Evolutionary conservation across 164 flowering plant species (phyloP), one percentile per base, ranked within the genome.

Genomic region (Chimonanthus praecox): DNA sequence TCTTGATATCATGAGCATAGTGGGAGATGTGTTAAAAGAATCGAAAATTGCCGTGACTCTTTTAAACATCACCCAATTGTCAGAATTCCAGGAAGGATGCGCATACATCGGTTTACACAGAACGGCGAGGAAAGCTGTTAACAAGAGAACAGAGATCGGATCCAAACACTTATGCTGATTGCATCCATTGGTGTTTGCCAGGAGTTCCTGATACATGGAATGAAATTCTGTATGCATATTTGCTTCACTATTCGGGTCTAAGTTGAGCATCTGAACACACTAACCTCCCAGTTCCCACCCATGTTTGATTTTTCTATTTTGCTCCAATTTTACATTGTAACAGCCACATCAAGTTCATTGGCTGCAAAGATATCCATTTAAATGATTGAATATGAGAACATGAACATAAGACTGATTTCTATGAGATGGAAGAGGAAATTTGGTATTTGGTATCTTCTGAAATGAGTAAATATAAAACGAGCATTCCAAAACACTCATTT

Each of bases 161-260:
- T 60, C 99, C 97, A 0, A 87, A 85, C 64, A 84, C 63, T 49
- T 88, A 66, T 77, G 95, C 94, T 0, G 99, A 94, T 77, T 94
- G 99, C 85, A 91, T 94, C 47, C 97, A 94, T 71, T 94, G 98
- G 98, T 94, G 98, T 73, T 87, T 94, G 65, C 98, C 97, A 0
- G 97, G 98, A 72, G 88, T 92, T 2, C 98, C 98, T 71, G 97
- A 94, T 84, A 83, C 97, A 47, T 94, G 97, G 98, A 94, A 94
- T 80, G 94, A 94, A 83, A 89, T 92, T 48, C 68, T 94, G 75
- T 91, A 90, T 76, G 88, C 95, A 46, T 75, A 88, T 81, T 77
- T 94, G 76, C 71, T 94, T 58, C 83, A 82, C 74, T 79, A 83
- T 70, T 15, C 16, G 60, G 60, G 60, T 54, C 11, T 54, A n/a